Evolutionary conservation across 2,329 filamentous ascomycete species (phyloP), one percentile per base, ranked within the genome.

Genomic region (Fusarium robinianum): DNA sequence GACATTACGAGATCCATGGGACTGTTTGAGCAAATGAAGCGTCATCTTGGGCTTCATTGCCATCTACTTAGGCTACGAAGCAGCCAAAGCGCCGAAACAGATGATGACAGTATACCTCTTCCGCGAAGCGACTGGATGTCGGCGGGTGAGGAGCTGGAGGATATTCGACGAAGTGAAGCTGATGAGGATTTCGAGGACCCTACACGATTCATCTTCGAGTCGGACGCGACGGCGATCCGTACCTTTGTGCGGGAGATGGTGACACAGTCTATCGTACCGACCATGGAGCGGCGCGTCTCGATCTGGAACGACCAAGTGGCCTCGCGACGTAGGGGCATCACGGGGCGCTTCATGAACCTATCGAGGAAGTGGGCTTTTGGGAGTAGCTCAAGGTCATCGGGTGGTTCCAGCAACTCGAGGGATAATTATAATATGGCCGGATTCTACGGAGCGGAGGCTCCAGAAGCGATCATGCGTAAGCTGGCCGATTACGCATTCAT

Each of bases 231-330:
- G 6, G 90, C 90, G 11, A 87, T 99, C 49, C 85, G 85, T 39
- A 88, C 88, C 0, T 95, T 99, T 65, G 82, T 97, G 47, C 85
- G 94, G 21, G 95, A 99, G 67, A 88, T 99, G 77, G 88, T 96
- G 6, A 94, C 88, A 1, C 92, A 97, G 65, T 97, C 92, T 2
- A 84, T 99, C 38, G 79, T 99, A 43, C 94, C 95, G 2, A 91
- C 88, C 26, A 99, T 99, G 95, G 94, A 99, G 69, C 86, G 92
- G 42, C 85, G 88, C 54, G 81, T 95, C 8, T 86, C 90, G 5
- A 77, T 90, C 5, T 99, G 94, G 95, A 99, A 99, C 63, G 94
- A 99, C 61, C 92, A 97, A 67, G 88, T 97, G 17, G 91, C 92
- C 11, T 96, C 95, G 9, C 81, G 89, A 46, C 80, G 95, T 44